phyloP scores from a whole-genome alignment of 1,284 basidiomycete genomes.

The Spongiforma sp. region DNA sequence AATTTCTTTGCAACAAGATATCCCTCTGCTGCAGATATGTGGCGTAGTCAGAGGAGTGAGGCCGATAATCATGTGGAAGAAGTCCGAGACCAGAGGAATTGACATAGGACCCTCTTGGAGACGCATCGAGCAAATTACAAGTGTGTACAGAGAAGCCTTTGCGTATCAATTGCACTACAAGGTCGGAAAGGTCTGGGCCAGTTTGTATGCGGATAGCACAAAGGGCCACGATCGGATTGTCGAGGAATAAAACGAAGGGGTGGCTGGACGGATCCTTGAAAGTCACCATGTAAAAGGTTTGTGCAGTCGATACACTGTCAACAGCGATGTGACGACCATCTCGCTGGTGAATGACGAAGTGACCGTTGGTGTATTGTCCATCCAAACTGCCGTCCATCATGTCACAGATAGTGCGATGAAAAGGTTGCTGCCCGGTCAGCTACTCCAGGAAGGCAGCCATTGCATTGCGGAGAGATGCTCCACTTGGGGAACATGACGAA shows the following conservation, averaged over 20 bases:
- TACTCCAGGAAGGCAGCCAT: background rate
- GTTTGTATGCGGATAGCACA: background rate
- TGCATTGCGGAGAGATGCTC: background rate
- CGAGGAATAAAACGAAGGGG: background rate
- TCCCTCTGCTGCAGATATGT: slow-evolving; percentile 10
- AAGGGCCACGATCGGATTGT: background rate
- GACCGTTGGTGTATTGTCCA: background rate
- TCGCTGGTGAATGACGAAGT: background rate
- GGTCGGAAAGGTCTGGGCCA: background rate
- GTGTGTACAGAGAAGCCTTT: background rate
- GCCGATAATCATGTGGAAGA: background rate
- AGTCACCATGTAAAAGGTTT: background rate
- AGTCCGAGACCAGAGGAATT: background rate
- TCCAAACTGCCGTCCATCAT: background rate
- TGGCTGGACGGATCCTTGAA: background rate
- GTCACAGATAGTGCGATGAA: background rate
- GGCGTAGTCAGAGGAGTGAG: background rate
- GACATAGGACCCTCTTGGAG: background rate
- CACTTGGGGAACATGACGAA: background rate
- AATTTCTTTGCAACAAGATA: background rate
- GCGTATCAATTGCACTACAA: background rate
- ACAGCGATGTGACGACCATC: background rate
- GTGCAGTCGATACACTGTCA: background rate
- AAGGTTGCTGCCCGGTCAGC: background rate
- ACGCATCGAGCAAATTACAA: background rate